Evolutionary conservation across 2,329 filamentous ascomycete species (phyloP).

Genomic region (Ceratocystis ficicola): DNA sequence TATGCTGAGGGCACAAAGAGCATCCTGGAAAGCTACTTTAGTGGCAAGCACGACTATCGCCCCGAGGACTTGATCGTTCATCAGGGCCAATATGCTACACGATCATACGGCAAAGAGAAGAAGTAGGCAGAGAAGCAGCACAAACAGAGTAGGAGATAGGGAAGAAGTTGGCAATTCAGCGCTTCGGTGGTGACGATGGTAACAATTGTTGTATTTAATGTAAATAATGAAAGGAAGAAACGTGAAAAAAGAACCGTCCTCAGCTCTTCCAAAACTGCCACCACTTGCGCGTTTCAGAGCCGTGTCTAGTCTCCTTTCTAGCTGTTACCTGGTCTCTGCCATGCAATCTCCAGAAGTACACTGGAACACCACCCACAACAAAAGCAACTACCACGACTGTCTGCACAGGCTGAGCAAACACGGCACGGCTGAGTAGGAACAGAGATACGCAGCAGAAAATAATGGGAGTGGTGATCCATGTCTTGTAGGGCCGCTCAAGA

Average conservation of each 20-base stretch:
- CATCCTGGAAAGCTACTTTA: constrained; percentile 86
- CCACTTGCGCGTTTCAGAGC: constrained; percentile 31
- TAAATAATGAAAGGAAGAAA: background rate
- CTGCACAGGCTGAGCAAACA: constrained; percentile 84
- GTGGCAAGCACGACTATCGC: constrained; percentile 74
- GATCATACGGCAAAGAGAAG: constrained; percentile 63
- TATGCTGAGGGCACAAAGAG: constrained; percentile 80
- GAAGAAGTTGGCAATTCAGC: background rate
- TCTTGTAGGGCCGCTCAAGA: constrained; percentile 81
- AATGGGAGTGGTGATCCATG: constrained; percentile 93
- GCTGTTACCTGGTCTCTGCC: constrained; percentile 42
- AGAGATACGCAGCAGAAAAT: constrained; percentile 97
- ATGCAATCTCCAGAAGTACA: constrained; percentile 79
- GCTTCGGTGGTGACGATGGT: background rate
- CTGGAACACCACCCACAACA: constrained; percentile 67
- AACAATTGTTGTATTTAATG: constrained; percentile 6
- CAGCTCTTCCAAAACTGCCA: constrained; percentile 50
- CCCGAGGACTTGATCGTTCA: constrained; percentile 84
- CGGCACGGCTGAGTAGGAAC: constrained; percentile 75
- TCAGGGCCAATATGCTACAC: constrained; percentile 85
- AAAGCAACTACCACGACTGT: constrained; percentile 79
- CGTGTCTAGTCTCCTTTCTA: constrained; percentile 33
- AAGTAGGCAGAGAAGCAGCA: constrained; percentile 29
- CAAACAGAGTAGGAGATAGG: constrained; percentile 29
- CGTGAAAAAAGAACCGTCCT: background rate